A percentile compares a stretch with the other conserved stretches of the same genome.
Conservation (phyloP, 768 basidiomycete genomes). For the Lactarius sp. region DNA sequence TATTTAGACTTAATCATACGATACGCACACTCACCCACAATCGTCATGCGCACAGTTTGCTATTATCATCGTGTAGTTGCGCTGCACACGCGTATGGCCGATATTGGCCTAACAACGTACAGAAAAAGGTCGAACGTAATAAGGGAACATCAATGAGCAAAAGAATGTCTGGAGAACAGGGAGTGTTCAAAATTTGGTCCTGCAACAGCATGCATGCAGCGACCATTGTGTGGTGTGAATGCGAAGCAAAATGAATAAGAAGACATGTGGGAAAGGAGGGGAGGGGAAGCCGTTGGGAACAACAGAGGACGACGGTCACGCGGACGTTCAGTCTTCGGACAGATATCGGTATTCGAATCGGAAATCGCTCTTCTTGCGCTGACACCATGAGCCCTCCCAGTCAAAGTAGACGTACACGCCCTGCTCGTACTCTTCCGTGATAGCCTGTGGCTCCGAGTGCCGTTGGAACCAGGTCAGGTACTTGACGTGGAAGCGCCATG, state of each 20-base stretch:
- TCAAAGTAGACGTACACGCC: slow-evolving; percentile 99
- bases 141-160: slow-evolving; percentile 10
- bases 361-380: slow-evolving; percentile 97
- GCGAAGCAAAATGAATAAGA: not conserved
- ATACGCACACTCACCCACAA: not conserved
- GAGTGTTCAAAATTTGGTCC: slow-evolving; percentile 4
- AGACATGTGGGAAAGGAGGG: not conserved
- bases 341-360: slow-evolving; percentile 94
- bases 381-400: slow-evolving; percentile 99
- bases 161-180: not conserved
- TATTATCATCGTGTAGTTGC: slow-evolving; percentile 19
- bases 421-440: slow-evolving; percentile 99
- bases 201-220: not conserved
- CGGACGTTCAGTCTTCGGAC: slow-evolving; percentile 65
- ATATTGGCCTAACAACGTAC: slow-evolving; percentile 17
- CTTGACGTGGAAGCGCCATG: slow-evolving; percentile 99
- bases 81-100: not conserved
- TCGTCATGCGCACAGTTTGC: slow-evolving; percentile 6
- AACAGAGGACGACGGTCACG: too few species aligned
- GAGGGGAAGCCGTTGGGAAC: not conserved
- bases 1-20: slow-evolving; percentile 8
- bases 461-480: slow-evolving; percentile 99
- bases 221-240: slow-evolving; percentile 9
- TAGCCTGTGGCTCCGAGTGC: slow-evolving; percentile 95
- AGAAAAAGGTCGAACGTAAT: slow-evolving; percentile 11